Percentiles rank a stretch among this genome's conserved stretches.
phyloP scores from a whole-genome alignment of 495 filamentous ascomycete genomes.

The Thermothielavioides terrestris region DNA sequence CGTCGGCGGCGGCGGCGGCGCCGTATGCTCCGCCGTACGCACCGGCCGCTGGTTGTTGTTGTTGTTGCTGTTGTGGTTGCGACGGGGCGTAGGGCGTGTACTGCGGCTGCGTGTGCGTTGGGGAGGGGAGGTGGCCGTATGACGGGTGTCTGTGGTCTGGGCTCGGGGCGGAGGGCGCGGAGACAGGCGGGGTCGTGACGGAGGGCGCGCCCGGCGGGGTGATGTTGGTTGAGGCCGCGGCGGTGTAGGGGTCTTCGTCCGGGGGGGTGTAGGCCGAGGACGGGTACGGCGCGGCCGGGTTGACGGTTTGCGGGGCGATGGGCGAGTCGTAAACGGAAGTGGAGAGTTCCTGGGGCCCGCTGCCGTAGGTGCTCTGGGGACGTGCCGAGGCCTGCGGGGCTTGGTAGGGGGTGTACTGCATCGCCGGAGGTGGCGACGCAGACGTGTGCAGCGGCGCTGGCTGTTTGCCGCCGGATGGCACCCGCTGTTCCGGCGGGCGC shows the following conservation, averaged over 20 bases:
- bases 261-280: slow-evolving; percentile 48
- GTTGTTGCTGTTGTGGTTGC: neutral
- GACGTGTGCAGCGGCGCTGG: slow-evolving; percentile 41
- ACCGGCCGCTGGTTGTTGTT: neutral
- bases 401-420: slow-evolving; percentile 36
- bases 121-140: slow-evolving; percentile 1
- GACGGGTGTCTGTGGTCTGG: slow-evolving; percentile 5
- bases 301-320: slow-evolving; percentile 47
- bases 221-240: slow-evolving; percentile 13
- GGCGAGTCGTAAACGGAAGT: slow-evolving; percentile 81
- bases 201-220: slow-evolving; percentile 18
- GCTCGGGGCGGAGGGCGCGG: slow-evolving; percentile 21
- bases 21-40: neutral
- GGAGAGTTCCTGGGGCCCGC: slow-evolving; percentile 70
- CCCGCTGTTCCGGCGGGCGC: slow-evolving; percentile 25
- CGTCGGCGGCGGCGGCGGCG: neutral
- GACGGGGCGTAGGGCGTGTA: slow-evolving; percentile 3
- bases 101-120: neutral
- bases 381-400: slow-evolving; percentile 35
- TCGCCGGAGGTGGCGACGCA: slow-evolving; percentile 32
- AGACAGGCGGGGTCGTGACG: slow-evolving; percentile 19
- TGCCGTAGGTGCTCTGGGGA: slow-evolving; percentile 65
- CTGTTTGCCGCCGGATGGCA: slow-evolving; percentile 33
- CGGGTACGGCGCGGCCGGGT: slow-evolving; percentile 43
- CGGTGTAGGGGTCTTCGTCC: slow-evolving; percentile 43